These are phyloP conservation scores for Aspergillus fumigatiaffinis DNA, from an alignment of 2,329 filamentous ascomycete genomes.

Conservation along the genomic window DNA sequence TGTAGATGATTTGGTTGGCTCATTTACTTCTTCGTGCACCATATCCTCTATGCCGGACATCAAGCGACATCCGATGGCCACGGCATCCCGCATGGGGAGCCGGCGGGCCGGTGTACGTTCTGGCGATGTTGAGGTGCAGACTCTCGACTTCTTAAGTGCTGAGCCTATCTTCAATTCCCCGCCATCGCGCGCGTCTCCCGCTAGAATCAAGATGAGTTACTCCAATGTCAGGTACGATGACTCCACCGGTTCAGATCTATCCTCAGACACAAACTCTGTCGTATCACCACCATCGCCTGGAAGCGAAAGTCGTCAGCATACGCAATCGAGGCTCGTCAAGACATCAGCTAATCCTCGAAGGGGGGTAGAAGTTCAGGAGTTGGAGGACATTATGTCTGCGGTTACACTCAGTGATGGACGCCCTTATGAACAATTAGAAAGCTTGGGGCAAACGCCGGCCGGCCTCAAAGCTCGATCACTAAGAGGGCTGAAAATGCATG, in stretches of 20 bases:
- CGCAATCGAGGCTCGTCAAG: background rate
- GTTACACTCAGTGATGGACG: slow-evolving; percentile 12
- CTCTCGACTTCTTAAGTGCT: slow-evolving; percentile 2
- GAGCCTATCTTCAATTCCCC: background rate
- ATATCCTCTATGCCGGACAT: slow-evolving; percentile 12
- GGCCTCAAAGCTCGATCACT: background rate
- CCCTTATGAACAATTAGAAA: background rate
- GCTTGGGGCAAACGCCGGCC: background rate
- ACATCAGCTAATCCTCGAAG: background rate
- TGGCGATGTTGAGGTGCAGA: slow-evolving; percentile 10
- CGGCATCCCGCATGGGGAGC: slow-evolving; percentile 7
- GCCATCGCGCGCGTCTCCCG: slow-evolving; percentile 1
- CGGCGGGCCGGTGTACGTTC: slow-evolving; percentile 5
- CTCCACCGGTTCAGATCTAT: background rate
- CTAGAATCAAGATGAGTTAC: slow-evolving; percentile 20
- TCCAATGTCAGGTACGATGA: slow-evolving; percentile 17
- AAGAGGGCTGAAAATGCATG: slow-evolving; percentile 9
- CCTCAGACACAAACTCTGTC: background rate
- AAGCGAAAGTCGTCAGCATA: slow-evolving; percentile 1
- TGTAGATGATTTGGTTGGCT: slow-evolving; percentile 22
- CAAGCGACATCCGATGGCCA: slow-evolving; percentile 20
- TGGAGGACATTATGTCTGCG: slow-evolving; percentile 19
- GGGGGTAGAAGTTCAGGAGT: slow-evolving; percentile 6
- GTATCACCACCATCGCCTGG: background rate
- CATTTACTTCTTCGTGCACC: slow-evolving; percentile 23